Conservation (phyloP, 2,329 filamentous ascomycete genomes). For the Endoconidiophora laricicola region DNA sequence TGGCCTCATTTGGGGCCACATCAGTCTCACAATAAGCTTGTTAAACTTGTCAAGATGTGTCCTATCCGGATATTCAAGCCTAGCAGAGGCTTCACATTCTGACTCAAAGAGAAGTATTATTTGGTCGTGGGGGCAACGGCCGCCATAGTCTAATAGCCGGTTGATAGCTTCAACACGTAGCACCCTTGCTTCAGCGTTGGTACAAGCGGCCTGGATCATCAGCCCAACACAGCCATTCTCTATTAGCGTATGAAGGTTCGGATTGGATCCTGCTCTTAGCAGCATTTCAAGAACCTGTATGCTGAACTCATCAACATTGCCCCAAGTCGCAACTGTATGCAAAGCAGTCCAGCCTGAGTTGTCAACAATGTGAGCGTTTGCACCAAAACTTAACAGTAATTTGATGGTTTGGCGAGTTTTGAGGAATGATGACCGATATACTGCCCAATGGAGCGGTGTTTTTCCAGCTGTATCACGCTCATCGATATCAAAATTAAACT, state of each 20-base stretch:
- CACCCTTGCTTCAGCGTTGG: not conserved
- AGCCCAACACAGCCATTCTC: slow-evolving; percentile 2
- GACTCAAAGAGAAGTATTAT: slow-evolving; percentile 5
- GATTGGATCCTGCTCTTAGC: slow-evolving; percentile 6
- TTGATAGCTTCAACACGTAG: slow-evolving; percentile 4
- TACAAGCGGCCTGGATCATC: not conserved
- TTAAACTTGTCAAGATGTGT: slow-evolving; percentile 6
- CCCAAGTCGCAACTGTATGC: slow-evolving; percentile 2
- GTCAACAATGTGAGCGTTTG: slow-evolving; percentile 6
- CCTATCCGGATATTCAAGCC: not conserved
- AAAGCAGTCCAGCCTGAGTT: slow-evolving; percentile 4
- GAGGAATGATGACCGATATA: not conserved
- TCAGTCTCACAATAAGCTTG: slow-evolving; percentile 2
- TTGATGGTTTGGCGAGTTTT: slow-evolving; percentile 5
- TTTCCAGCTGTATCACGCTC: not conserved
- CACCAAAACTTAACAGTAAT: slow-evolving; percentile 5
- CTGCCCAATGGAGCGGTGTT: slow-evolving; percentile 9
- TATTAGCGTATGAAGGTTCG: slow-evolving; percentile 1
- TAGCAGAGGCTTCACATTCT: not conserved
- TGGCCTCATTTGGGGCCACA: not conserved
- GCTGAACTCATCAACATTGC: not conserved
- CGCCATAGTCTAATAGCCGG: slow-evolving; percentile 6
- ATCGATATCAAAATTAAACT: slow-evolving; percentile 7
- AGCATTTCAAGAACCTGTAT: slow-evolving; percentile 1
- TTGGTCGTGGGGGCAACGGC: slow-evolving; percentile 1